Base-by-base conservation (phyloP, 306 rosid genomes). In the Fragaria ananassa region DNA sequence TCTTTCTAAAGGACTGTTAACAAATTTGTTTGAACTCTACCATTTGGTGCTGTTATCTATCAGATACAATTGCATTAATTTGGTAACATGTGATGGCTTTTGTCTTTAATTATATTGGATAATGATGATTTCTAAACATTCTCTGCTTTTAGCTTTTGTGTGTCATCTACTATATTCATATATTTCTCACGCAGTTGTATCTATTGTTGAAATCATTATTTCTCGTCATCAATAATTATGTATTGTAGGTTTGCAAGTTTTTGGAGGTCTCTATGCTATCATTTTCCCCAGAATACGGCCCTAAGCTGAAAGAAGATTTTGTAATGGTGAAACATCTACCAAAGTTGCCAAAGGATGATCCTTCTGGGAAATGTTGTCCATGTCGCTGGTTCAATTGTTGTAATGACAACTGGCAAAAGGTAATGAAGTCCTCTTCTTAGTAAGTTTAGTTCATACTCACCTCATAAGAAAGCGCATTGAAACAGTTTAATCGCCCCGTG, bases 351-450 rank as follows among this genome's bases (percentile, higher is more conserved):
- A 87, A 57, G 78, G 86, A 85, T 63, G 89, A 96, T 29, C 85
- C 86, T 82, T 78, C 89, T 42, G 87, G 89, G 83, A 96, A 85
- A 81, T 96, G 99, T 83, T 91, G 96, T 84, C 51, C 80, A 35
- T 92, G 96, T 66, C 39, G 31, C 68, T 91, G 96, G 84, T 93
- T 93, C 81, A 76, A 44, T 79, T 96, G 98, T 83, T 96, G 98
- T 64, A 92, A 96, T 85, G 97, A 96, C 91, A 92, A 89, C 79
- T 96, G 99, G 99, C 99, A 93, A 81, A 96, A 91, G 98, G 99
- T 91, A 89, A 54, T 51, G 53, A 44, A 85, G 76, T 70, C 65
- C 68, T 70, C 68, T 34, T 57, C 47, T 19, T 74, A 66, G 72
- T 68, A 47, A 50, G 39, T 70, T 76, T 6, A 29, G 49, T 71